Base-by-base conservation (phyloP, 352 stramenopile genomes). In the Globisporangium acanthophoron region DNA sequence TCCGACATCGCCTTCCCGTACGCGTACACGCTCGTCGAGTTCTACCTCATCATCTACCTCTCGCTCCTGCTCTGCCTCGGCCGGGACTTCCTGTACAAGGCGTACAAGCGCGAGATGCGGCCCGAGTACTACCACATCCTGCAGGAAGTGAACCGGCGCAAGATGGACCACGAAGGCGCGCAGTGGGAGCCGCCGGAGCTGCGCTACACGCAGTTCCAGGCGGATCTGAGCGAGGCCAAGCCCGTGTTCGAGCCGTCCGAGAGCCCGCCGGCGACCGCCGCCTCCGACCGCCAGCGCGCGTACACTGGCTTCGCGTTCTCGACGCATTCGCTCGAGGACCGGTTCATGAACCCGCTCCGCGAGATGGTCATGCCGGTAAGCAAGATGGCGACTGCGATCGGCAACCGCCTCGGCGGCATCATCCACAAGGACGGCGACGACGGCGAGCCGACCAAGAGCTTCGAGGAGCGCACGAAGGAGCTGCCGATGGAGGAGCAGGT, bases 51-150 rank as follows among this genome's bases (percentile, higher is more conserved):
- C n/a, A 58, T 89, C 44, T 90, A 90, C 64, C 51, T 95, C 16
- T 71, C 67, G 29, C 47, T 92, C 16, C 52, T 95, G 31, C 70
- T 95, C 2, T 90, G 80, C 37, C 74, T 95, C 15, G 74, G 78
- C 0, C 78, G 85, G 0, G 85, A 93, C 53, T 90, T 95, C 50
- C 63, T 95, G 0, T 91, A 77, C 70, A 95, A 93, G 52, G 81
- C 79, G 5, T 93, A 83, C 60, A 95, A 95, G 70, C 84, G 84
- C 3, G 83, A 95, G 59, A 77, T 91, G 63, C 59, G 71, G 12
- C 85, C 85, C 1, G 85, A 95, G 55, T 95, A 95, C 67, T 95
- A 95, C 66, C 85, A 95, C 60, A 79, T 95, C 29, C 64, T 95
- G 20, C 85, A 92, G 58, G 85, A 95, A 52, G 74, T 87, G 56